Evolutionary conservation across 768 basidiomycete species (phyloP).

Genomic region (Pleurotus eryngii): DNA sequence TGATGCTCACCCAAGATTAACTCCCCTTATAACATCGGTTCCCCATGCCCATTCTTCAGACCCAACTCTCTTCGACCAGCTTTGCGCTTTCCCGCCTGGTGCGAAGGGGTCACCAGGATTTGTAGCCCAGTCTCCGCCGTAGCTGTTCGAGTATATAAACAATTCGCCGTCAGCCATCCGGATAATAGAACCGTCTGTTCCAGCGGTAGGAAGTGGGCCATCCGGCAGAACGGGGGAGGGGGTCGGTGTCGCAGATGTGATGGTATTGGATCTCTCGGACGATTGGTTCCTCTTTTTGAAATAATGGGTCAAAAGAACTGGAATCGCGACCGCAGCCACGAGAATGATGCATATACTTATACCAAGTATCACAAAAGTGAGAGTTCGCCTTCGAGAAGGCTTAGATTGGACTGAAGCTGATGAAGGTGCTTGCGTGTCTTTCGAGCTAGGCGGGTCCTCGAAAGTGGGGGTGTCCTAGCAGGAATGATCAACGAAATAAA

Average conservation of each 20-base stretch:
- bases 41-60: conserved; percentile 73
- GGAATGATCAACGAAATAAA: too few relatives aligned
- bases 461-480: not conserved
- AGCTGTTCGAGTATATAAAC: conserved; percentile 74
- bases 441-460: not conserved
- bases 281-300: conserved; percentile 16
- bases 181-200: conserved; percentile 64
- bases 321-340: conserved; percentile 41
- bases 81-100: conserved; percentile 70
- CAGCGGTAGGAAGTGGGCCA: conserved; percentile 34
- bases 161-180: conserved; percentile 73
- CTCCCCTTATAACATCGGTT: conserved; percentile 50
- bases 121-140: conserved; percentile 80
- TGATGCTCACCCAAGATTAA: conserved; percentile 51
- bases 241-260: conserved; percentile 13
- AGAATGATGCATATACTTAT: conserved; percentile 28
- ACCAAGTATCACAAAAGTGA: conserved; percentile 12
- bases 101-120: conserved; percentile 72
- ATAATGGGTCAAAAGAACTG: conserved; percentile 18
- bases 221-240: conserved; percentile 5
- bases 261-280: conserved; percentile 11
- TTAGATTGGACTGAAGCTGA: too few relatives aligned
- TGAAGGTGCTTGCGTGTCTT: not conserved
- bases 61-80: conserved; percentile 74
- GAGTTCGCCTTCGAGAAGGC: too few relatives aligned